Percentiles rank a stretch among this genome's conserved stretches.
Conservation (phyloP, 2,329 filamentous ascomycete genomes). For the Claviceps sp. region DNA sequence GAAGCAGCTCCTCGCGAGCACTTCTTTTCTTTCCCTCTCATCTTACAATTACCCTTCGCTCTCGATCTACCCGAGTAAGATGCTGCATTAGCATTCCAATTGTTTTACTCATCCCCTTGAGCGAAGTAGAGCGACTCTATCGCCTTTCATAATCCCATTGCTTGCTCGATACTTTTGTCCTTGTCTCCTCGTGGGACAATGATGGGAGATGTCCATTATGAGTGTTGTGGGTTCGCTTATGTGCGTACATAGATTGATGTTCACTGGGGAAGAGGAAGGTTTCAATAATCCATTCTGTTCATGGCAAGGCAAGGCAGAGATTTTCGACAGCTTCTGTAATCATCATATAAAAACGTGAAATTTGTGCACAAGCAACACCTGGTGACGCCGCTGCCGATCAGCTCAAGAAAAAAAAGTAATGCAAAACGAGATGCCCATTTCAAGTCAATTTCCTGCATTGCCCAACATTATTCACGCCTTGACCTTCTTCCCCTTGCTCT, state of each 20-base stretch:
- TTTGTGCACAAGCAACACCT: constrained; percentile 2
- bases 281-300: no score
- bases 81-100: constrained; percentile 14
- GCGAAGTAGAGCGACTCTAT: constrained; percentile 38
- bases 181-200: constrained; percentile 10
- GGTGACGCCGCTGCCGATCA: neutral
- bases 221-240: constrained; percentile 48
- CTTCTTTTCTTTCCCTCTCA: constrained; percentile 23
- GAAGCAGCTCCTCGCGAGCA: neutral
- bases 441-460: neutral
- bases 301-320: neutral
- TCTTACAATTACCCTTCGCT: constrained; percentile 34
- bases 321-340: neutral
- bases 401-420: neutral
- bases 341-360: neutral
- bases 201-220: constrained; percentile 13
- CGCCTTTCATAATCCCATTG: constrained; percentile 49
- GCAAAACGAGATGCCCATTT: neutral
- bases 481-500: constrained; percentile 19
- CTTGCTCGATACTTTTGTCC: constrained; percentile 22
- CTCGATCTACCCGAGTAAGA: constrained; percentile 21
- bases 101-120: constrained; percentile 28
- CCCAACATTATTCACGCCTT: constrained; percentile 6
- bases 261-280: no score
- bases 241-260: constrained; percentile 35